Evolutionary conservation across 129 eudicot genomes (phyloP).

Genomic region (Flaveria trinervia): DNA sequence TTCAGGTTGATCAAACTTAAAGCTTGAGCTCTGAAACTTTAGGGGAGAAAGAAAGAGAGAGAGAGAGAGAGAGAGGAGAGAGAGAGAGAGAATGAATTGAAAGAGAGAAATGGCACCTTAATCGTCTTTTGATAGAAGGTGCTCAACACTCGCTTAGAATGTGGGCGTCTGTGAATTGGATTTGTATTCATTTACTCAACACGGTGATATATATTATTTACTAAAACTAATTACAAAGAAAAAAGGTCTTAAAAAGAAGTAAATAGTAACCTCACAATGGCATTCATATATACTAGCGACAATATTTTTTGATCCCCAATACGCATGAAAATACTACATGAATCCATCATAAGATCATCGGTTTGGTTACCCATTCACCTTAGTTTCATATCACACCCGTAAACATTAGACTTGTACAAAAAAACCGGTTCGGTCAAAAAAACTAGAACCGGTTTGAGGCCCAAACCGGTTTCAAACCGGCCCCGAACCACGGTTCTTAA

Average conservation of each 20-base stretch:
- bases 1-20: background rate
- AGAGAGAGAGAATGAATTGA: background rate
- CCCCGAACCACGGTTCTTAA: too few relatives aligned
- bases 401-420: too few relatives aligned
- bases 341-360: too few relatives aligned
- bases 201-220: background rate
- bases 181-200: background rate
- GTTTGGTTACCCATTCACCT: too few relatives aligned
- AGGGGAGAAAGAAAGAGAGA: too few relatives aligned
- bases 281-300: too few relatives aligned
- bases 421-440: too few relatives aligned
- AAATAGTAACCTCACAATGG: background rate
- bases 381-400: too few relatives aligned
- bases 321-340: too few relatives aligned
- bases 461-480: too few relatives aligned
- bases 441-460: too few relatives aligned
- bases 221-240: background rate
- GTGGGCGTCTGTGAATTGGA: background rate
- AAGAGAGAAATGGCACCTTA: background rate
- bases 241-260: background rate
- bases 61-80: background rate
- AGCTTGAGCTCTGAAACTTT: slow-evolving; percentile 26
- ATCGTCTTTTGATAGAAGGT: background rate
- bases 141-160: slow-evolving; percentile 7
- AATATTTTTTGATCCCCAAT: too few relatives aligned